Base-by-base conservation (phyloP, 345 rosid species). In the Diplotaxis tenuifolia region DNA sequence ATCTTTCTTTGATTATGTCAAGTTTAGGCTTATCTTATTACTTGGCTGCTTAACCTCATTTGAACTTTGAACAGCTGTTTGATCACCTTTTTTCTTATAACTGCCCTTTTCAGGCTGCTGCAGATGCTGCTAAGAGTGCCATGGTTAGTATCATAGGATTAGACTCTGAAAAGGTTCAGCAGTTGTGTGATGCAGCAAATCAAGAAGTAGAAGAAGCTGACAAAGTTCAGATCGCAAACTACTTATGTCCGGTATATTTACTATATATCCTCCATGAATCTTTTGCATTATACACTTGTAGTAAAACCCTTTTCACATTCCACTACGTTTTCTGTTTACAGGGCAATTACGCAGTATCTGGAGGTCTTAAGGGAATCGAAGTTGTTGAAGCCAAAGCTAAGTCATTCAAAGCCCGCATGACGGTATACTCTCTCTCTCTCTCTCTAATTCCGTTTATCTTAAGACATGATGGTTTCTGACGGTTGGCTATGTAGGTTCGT, bases 331-430 rank as follows among this genome's bases (percentile, higher is more conserved):
- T 47, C 53, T 47, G 1, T 2, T 42, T 67, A 31, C 57, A 96
- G 99, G 98, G 99, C 50, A 96, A 96, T 72, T 96, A 92, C 74
- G 97, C 96, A 62, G 98, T 96, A 9, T 96, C 98, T 67, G 99
- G 98, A 25, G 99, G 99, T 71, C 77, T 90, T 47, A 89, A 88
- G 73, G 99, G 98, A 73, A 82, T 92, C 38, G 98, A 96, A 80
- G 96, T 79, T 60, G 91, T 96, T 54, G 96, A 96, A 82, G 96
- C 96, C 20, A 90, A 88, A 76, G 98, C 98, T 0, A 96, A 96
- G 81, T 90, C 93, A 21, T 92, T 96, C 81, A 89, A 96, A 84
- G 99, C 96, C 67, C 86, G 99, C 70, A 90, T 92, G 97, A 88
- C 89, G 73, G 98, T 92, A 87, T 32, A 2, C 14, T 20, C 52